Evolutionary conservation across 108 stramenopile species (phyloP), one percentile per base, ranked within the genome.

Genomic region (Nannochloropsis gaditana): DNA sequence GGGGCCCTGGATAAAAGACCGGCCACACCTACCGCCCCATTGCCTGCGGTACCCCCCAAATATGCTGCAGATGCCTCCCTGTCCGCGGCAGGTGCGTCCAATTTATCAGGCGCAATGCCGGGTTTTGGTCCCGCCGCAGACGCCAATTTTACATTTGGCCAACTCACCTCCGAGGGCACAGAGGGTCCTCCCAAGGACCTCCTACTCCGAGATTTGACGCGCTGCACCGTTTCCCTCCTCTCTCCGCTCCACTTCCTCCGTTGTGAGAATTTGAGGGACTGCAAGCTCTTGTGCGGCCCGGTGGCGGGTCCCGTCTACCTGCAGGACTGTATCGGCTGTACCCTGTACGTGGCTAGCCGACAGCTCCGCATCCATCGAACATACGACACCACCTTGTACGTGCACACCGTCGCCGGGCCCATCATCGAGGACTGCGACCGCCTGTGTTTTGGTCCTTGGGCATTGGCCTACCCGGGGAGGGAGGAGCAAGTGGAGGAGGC

Each of bases 401-500:
- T 91, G 45, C 82, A 59, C 9, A 87, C 88, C 9, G 11, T 45
- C 73, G 89, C 90, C 43, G 88, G 90, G 8, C 91, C 91, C 43
- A 90, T 91, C 85, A 91, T 91, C 81, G 91, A 91, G 85, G 88
- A 89, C 86, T 91, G 91, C 87, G 43, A 45, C 41, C 80, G 43
- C 9, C 87, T 91, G n/a, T 42, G 89, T 5, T 91, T 91, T 31
- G 90, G 90, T 17, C 91, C 91, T 21, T 89, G 85, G 8, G 41
- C 47, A 9, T 44, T 88, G 43, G 4, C 81, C 3, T 91, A 90
- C 44, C 44, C 84, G 31, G 85, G 41, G 9, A 79, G 89, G 42
- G 87, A 45, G 9, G 41, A 44, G 41, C 90, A 90, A 43, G 5
- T 90, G 9, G 41, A 88, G 87, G 83, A 45, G 31, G 83, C 86